Percentiles rank a stretch among this genome's conserved stretches.
Conservation (phyloP, 176 grass and related monocot species). For the Aegilops bicornis region DNA sequence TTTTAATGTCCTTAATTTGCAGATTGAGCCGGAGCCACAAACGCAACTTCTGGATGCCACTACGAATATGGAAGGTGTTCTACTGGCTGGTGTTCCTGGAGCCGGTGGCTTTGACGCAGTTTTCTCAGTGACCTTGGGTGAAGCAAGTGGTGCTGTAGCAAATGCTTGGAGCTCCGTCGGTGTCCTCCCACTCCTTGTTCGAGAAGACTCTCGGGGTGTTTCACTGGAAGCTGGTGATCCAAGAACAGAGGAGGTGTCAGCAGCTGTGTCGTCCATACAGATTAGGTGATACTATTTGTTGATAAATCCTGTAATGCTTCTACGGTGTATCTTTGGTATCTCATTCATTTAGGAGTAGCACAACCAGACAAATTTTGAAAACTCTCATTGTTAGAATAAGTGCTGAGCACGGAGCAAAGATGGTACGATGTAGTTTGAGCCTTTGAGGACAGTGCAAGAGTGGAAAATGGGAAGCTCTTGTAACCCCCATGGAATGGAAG, state of each 20-base stretch:
- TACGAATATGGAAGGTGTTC: constrained; percentile 80
- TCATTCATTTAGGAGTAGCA: constrained; percentile 33
- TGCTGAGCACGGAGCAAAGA: constrained; percentile 12
- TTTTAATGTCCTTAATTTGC: constrained; percentile 4
- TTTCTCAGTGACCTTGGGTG: constrained; percentile 78
- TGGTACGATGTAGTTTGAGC: constrained; percentile 2
- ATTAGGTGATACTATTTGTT: constrained; percentile 44
- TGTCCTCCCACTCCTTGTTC: constrained; percentile 79
- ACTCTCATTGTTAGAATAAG: constrained; percentile 28
- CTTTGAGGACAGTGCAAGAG: constrained; percentile 17
- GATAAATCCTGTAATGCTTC: background rate
- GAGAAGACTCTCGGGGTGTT: constrained; percentile 73
- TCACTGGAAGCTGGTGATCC: constrained; percentile 85
- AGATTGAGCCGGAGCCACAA: constrained; percentile 94
- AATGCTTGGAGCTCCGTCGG: constrained; percentile 66
- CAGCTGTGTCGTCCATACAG: constrained; percentile 66
- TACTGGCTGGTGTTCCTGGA: constrained; percentile 90
- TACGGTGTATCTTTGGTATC: background rate
- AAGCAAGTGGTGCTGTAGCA: constrained; percentile 53
- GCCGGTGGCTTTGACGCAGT: constrained; percentile 91
- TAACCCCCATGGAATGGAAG: background rate
- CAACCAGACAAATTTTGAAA: background rate
- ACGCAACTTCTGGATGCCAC: constrained; percentile 71
- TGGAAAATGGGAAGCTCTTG: constrained; percentile 6
- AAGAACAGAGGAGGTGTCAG: constrained; percentile 76